Conservation (phyloP, 768 basidiomycete genomes). For the Termitomyces eurrhizus region DNA sequence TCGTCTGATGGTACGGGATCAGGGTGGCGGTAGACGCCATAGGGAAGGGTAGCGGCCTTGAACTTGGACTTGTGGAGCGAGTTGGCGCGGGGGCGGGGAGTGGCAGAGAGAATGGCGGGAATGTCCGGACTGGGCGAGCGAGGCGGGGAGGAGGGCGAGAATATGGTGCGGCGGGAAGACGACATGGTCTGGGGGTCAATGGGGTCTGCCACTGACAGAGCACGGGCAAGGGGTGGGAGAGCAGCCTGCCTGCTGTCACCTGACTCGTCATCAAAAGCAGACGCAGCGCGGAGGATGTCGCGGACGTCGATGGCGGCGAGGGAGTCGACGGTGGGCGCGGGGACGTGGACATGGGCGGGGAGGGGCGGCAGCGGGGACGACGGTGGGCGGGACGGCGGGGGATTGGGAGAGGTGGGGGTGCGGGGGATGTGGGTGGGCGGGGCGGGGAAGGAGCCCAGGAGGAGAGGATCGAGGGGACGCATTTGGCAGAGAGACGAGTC, state of each 20-base stretch:
- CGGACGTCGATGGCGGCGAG: constrained; percentile 35
- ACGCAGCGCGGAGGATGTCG: constrained; percentile 21
- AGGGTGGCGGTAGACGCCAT: not conserved
- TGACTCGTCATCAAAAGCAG: constrained; percentile 15
- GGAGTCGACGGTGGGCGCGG: constrained; percentile 14
- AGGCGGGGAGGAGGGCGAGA: not conserved
- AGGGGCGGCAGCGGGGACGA: constrained; percentile 58
- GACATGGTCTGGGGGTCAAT: not conserved
- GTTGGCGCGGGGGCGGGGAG: constrained; percentile 14
- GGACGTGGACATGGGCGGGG: constrained; percentile 44
- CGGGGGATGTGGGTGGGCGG: constrained; percentile 40
- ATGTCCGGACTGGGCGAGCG: constrained; percentile 24
- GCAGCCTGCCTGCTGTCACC: not conserved
- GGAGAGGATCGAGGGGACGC: constrained; percentile 12
- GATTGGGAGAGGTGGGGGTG: constrained; percentile 30
- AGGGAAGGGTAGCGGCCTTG: not conserved
- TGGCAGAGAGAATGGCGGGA: constrained; percentile 20
- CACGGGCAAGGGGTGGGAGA: not conserved
- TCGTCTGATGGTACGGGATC: constrained; percentile 4
- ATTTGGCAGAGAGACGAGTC: not conserved
- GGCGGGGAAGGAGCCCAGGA: constrained; percentile 37
- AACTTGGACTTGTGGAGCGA: not conserved
- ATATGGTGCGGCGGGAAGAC: constrained; percentile 48
- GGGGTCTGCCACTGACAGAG: not conserved
- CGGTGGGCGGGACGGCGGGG: constrained; percentile 58